Evolutionary conservation across 305 asterid genomes (phyloP).

Genomic region (Solanum hybrid): DNA sequence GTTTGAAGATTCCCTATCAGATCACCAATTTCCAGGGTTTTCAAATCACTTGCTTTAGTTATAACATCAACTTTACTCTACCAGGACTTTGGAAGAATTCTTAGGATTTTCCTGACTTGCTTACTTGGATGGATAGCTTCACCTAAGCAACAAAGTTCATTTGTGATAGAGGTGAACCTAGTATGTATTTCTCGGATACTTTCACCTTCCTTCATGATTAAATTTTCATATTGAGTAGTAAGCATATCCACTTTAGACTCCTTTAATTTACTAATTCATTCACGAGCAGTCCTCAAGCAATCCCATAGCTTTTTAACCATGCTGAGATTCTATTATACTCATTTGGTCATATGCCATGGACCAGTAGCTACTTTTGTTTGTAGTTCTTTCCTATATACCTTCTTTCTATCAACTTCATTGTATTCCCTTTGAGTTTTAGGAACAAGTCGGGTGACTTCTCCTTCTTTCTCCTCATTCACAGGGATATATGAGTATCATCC

Average conservation of each 20-base stretch:
- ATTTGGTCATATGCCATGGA: not conserved
- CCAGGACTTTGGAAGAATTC: not conserved
- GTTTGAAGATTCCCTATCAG: not conserved
- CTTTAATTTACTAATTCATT: not conserved
- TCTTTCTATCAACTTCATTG: not conserved
- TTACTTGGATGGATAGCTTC: not conserved
- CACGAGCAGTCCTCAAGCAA: not conserved
- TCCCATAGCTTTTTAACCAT: not conserved
- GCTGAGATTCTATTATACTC: not conserved
- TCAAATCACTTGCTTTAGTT: not conserved
- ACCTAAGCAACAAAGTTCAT: not conserved
- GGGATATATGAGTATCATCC: not conserved
- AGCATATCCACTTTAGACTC: not conserved
- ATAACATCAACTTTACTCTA: not conserved
- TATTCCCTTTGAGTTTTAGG: not conserved
- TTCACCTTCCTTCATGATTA: not conserved
- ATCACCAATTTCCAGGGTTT: not conserved
- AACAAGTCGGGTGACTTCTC: not conserved
- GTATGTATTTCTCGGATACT: not conserved
- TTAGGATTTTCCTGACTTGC: not conserved
- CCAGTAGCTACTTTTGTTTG: not conserved
- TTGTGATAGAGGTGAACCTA: not conserved
- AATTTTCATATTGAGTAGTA: not conserved
- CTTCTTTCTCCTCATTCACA: not conserved
- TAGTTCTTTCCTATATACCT: not conserved